Conservation (phyloP, 2,329 filamentous ascomycete species). For the Diplodia mutila region DNA sequence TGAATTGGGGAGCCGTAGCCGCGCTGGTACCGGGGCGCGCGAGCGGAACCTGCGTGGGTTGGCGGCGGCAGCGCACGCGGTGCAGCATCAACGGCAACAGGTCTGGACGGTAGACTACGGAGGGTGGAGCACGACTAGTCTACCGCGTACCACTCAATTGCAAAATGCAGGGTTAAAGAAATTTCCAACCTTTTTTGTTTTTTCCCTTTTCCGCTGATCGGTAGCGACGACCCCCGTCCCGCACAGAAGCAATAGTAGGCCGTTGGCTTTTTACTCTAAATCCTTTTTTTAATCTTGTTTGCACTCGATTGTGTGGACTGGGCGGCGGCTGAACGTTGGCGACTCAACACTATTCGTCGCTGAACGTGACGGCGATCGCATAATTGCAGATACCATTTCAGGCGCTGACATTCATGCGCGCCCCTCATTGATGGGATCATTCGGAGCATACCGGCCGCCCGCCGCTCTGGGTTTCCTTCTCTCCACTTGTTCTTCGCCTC, state of each 20-base stretch:
- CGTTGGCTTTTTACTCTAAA: not conserved
- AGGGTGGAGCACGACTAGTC: not conserved
- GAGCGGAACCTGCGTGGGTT: not conserved
- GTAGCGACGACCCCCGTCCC: not conserved
- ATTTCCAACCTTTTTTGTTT: not conserved
- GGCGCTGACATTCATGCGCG: not conserved
- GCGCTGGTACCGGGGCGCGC: not conserved
- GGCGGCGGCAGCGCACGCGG: not conserved
- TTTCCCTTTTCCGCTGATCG: not conserved
- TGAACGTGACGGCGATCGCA: not conserved
- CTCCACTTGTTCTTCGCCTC: not conserved
- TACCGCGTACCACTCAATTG: not conserved
- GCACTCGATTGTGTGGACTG: not conserved
- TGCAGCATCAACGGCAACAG: not conserved
- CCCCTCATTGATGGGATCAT: not conserved
- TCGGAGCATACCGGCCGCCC: not conserved
- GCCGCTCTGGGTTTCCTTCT: not conserved
- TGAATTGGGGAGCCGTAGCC: conserved; percentile 1
- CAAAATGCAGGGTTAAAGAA: not conserved
- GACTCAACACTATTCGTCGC: not conserved
- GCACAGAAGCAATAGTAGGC: not conserved
- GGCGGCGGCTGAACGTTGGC: not conserved
- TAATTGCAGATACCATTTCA: not conserved
- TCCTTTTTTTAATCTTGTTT: not conserved
- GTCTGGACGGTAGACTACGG: not conserved